Conservation (phyloP, 176 grass and related monocot genomes). For the Hordeum vulgare region DNA sequence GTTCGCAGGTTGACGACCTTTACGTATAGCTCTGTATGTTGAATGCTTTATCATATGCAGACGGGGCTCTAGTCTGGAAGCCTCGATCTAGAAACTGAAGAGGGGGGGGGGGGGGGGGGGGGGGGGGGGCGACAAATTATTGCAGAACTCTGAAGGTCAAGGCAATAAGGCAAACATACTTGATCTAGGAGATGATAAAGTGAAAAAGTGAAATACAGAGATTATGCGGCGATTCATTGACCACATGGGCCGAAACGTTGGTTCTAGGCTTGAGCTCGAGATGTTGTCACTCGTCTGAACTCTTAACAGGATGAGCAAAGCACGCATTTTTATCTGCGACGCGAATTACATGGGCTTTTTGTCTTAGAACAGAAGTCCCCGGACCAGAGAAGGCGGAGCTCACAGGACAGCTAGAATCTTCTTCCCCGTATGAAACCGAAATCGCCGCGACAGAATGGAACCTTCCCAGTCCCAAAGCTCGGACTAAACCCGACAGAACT, state of each 20-base stretch:
- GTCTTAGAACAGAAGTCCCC: too few relatives aligned
- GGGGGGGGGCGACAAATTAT: not conserved
- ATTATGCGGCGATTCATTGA: not conserved
- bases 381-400: not conserved
- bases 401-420: not conserved
- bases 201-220: not conserved
- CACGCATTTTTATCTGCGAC: not conserved
- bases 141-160: not conserved
- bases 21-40: not conserved
- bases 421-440: not conserved
- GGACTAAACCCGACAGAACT: not conserved
- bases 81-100: not conserved
- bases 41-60: not conserved
- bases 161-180: too few relatives aligned
- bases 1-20: not conserved
- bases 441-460: not conserved
- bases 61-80: not conserved
- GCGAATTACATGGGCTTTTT: not conserved
- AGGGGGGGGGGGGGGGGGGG: too few relatives aligned
- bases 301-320: not conserved
- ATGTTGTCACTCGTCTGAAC: not conserved
- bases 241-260: not conserved
- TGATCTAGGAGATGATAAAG: too few relatives aligned
- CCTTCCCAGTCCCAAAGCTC: not conserved
- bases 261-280: not conserved